Percentiles rank a stretch among this genome's conserved stretches.
phyloP scores from a whole-genome alignment of 805 yeast species.

The Saccharomycopsis babjevae region DNA sequence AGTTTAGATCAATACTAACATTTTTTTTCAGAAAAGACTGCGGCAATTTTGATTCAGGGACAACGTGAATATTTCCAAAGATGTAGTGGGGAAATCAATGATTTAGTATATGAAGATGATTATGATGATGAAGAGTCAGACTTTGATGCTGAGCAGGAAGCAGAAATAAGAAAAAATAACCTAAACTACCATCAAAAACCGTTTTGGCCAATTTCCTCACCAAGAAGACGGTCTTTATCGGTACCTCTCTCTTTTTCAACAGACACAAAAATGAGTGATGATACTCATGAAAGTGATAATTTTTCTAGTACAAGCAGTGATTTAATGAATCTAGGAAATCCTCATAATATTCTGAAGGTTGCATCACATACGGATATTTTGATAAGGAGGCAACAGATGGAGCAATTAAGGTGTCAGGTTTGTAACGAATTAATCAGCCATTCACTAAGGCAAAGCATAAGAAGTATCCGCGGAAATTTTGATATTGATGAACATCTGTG shows the following conservation, averaged over 20 bases:
- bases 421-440: background rate
- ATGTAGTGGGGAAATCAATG: background rate
- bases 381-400: background rate
- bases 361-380: background rate
- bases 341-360: background rate
- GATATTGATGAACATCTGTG: slow-evolving; percentile 3
- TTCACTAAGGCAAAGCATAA: background rate
- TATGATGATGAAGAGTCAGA: background rate
- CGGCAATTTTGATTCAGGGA: slow-evolving; percentile 7
- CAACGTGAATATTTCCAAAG: slow-evolving; percentile 7
- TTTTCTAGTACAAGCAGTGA: background rate
- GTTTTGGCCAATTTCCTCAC: slow-evolving; percentile 3
- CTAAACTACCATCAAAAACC: slow-evolving; percentile 5
- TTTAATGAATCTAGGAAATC: background rate
- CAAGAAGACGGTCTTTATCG: background rate
- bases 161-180: background rate
- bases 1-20: background rate
- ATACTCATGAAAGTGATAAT: background rate
- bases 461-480: background rate
- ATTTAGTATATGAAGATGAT: background rate
- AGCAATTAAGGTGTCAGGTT: background rate
- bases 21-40: slow-evolving; percentile 10
- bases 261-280: background rate
- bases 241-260: background rate
- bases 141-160: background rate